Evolutionary conservation across 495 filamentous ascomycete genomes (phyloP), one percentile per base, ranked within the genome.

Genomic region (Lasiosphaeria hispida): DNA sequence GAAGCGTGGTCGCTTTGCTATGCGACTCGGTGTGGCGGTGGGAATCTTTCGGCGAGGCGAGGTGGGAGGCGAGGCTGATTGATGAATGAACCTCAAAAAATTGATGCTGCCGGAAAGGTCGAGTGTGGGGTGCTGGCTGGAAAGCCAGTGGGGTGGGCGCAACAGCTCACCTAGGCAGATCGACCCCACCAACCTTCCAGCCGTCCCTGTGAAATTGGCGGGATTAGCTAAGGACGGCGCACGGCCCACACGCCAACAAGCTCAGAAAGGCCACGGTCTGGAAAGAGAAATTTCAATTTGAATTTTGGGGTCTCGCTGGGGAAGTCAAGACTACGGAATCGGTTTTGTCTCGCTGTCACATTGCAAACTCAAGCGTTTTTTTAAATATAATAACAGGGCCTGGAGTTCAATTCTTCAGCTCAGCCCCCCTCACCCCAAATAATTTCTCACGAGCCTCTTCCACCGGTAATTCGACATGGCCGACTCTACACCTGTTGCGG

Each of bases 401-500:
- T 30, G 23, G 38, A 40, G 38, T 14, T 40, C 38, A 40, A 11
- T 40, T 40, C 38, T 40, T 40, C 38, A 9, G 38, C 7, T 41
- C 41, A 11, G 14, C n/a, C 13, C 48, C 44, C n/a, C 23, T 43
- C 14, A n/a, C 23, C 34, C 17, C 42, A 2, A 30, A 40, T 30
- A 11, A 56, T 44, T 36, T 14, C 10, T 57, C 36, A 15, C 35
- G 37, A 23, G 18, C 43, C 53, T 36, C 43, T 19, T 42, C 44
- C 58, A 38, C 19, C 55, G 55, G 42, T 58, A 33, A 37, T 39
- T 42, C 51, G 65, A 42, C 53, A 80, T 82, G 73, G 69, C 75
- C 55, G 72, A 77, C 48, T 63, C 73, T 41, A 63, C 72, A 48
- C 55, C 75, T 15, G 65, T 76, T 41, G 66, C 75, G 45, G 66